These are phyloP conservation scores for Phytophthora crassamura DNA, from an alignment of 352 stramenopile species.

Conservation along the genomic window DNA sequence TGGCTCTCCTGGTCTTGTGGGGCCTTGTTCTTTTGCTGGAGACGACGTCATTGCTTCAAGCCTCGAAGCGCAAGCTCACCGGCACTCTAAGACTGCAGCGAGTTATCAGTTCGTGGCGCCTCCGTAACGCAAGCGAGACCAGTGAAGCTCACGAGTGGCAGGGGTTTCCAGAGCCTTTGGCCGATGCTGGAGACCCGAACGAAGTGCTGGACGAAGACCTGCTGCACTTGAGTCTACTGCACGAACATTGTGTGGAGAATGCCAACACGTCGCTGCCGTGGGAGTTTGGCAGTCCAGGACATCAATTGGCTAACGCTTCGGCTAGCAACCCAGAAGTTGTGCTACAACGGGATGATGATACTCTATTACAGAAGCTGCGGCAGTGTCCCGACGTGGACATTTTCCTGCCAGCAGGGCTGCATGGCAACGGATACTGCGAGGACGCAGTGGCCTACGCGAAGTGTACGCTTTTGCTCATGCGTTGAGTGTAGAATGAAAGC, in stretches of 20 bases:
- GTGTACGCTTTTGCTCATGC: slow-evolving; percentile 27
- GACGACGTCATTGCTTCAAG: slow-evolving; percentile 22
- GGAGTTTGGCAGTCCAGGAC: slow-evolving; percentile 34
- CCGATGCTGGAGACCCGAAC: slow-evolving; percentile 15
- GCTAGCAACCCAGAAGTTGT: slow-evolving; percentile 28
- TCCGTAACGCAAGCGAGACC: not conserved
- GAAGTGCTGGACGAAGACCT: slow-evolving; percentile 32
- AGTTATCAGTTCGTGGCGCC: slow-evolving; percentile 15
- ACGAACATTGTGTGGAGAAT: slow-evolving; percentile 33
- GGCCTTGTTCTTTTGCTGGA: slow-evolving; percentile 21
- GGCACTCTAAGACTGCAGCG: slow-evolving; percentile 10
- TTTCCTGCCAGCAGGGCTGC: slow-evolving; percentile 43
- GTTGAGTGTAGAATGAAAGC: not conserved
- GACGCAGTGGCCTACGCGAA: slow-evolving; percentile 56
- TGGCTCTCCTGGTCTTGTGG: slow-evolving; percentile 26
- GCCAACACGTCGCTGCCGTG: slow-evolving; percentile 34
- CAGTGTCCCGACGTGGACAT: slow-evolving; percentile 61
- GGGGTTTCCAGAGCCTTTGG: not conserved
- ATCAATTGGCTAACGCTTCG: slow-evolving; percentile 29
- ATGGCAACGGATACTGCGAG: slow-evolving; percentile 63
- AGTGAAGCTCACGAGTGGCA: too few relatives aligned
- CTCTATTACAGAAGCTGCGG: slow-evolving; percentile 38
- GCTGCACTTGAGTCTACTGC: slow-evolving; percentile 44
- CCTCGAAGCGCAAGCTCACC: slow-evolving; percentile 8
- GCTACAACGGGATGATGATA: slow-evolving; percentile 26